These are phyloP conservation scores for Cyclotella baltica DNA, from an alignment of 108 stramenopile genomes.

Conservation along the genomic window DNA sequence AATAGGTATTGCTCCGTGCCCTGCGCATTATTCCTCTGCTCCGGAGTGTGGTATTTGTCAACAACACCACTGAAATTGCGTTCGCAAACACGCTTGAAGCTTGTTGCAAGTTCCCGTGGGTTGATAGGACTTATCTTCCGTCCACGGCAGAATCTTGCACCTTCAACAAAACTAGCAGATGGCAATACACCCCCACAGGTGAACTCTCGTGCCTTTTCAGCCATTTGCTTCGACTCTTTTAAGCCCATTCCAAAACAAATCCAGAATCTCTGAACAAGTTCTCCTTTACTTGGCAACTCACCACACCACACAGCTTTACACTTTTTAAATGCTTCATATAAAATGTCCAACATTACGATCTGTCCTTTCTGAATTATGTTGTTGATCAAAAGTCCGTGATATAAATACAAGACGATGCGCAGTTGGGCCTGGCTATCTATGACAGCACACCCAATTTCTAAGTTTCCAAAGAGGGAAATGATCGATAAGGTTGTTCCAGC, in stretches of 20 bases:
- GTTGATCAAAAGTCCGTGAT: conserved; percentile 53
- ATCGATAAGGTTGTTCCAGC: conserved; percentile 48
- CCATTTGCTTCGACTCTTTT: conserved; percentile 30
- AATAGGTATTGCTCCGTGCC: conserved; percentile 37
- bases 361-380: conserved; percentile 34
- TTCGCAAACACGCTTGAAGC: conserved; percentile 47
- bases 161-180: conserved; percentile 10
- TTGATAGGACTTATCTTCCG: conserved; percentile 44
- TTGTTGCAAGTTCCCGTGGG: conserved; percentile 39
- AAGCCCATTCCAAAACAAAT: conserved; percentile 41
- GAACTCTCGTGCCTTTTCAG: conserved; percentile 30
- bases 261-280: conserved; percentile 57
- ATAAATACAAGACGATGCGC: conserved; percentile 55
- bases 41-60: conserved; percentile 60
- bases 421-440: conserved; percentile 59
- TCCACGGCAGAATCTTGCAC: not conserved
- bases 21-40: conserved; percentile 29
- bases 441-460: conserved; percentile 49
- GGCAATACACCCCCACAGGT: not conserved
- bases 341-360: conserved; percentile 35
- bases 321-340: conserved; percentile 46
- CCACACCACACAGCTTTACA: conserved; percentile 62
- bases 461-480: conserved; percentile 47
- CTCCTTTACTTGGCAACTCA: conserved; percentile 40
- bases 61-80: conserved; percentile 54